A percentile compares a stretch with the other conserved stretches of the same genome.
Conservation (phyloP, 2,329 filamentous ascomycete species). For the Penicillium expansum region DNA sequence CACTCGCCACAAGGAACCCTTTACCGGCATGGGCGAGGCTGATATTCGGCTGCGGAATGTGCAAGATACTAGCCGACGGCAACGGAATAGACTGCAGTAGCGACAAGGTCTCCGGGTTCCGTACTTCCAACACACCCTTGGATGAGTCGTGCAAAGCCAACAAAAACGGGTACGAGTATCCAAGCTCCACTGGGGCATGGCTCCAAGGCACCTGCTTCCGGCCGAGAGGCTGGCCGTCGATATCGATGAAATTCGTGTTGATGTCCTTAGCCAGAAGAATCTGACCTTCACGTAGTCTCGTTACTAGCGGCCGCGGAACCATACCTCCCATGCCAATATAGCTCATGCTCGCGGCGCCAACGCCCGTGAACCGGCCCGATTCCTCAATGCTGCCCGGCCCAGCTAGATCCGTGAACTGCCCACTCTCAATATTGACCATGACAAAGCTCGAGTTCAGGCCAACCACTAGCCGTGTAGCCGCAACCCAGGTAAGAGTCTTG, state of each 20-base stretch:
- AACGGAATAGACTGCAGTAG: slow-evolving; percentile 81
- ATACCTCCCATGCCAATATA: slow-evolving; percentile 94
- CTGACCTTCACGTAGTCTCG: slow-evolving; percentile 76
- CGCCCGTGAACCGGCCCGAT: slow-evolving; percentile 74
- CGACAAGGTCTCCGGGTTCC: slow-evolving; percentile 89
- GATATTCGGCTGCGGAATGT: slow-evolving; percentile 88
- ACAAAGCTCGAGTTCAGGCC: slow-evolving; percentile 91
- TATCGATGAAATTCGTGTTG: slow-evolving; percentile 87
- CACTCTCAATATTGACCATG: slow-evolving; percentile 77
- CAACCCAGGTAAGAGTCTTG: slow-evolving; percentile 87
- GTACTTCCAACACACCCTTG: slow-evolving; percentile 82
- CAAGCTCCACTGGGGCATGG: slow-evolving; percentile 80
- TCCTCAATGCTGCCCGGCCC: slow-evolving; percentile 72
- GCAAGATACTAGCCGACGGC: slow-evolving; percentile 76
- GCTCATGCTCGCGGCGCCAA: slow-evolving; percentile 84
- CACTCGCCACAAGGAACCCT: slow-evolving; percentile 89
- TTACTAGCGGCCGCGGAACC: slow-evolving; percentile 84
- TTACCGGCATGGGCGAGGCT: slow-evolving; percentile 96
- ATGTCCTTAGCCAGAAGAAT: slow-evolving; percentile 96
- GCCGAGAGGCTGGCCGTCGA: slow-evolving; percentile 75
- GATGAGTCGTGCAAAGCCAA: slow-evolving; percentile 78
- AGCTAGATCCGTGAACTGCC: slow-evolving; percentile 72
- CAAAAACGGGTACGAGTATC: slow-evolving; percentile 96
- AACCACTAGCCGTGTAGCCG: slow-evolving; percentile 78
- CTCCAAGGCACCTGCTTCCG: slow-evolving; percentile 92